phyloP scores from a whole-genome alignment of 495 filamentous ascomycete species.

The Talaromyces thailandensis region DNA sequence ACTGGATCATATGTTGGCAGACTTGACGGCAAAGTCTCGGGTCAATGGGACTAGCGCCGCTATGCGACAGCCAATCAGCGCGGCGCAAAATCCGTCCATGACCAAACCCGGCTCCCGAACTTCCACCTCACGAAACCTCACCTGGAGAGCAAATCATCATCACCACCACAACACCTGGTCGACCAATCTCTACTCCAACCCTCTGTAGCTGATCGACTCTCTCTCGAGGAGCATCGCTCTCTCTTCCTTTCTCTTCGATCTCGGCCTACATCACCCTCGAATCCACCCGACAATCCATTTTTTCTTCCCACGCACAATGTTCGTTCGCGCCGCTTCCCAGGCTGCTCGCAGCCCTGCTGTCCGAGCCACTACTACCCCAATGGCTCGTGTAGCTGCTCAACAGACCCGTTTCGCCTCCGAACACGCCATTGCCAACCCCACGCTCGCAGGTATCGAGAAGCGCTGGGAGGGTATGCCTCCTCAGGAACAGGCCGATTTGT shows the following conservation, averaged over 20 bases:
- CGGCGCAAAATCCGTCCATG: neutral
- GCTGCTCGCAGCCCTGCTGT: constrained; percentile 37
- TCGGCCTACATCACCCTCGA: neutral
- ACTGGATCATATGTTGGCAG: neutral
- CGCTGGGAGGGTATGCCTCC: constrained; percentile 95
- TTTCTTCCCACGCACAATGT: constrained; percentile 35
- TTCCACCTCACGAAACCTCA: constrained; percentile 2
- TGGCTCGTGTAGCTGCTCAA: constrained; percentile 21
- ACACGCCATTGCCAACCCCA: constrained; percentile 95
- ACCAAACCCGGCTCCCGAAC: constrained; percentile 3
- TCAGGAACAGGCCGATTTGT: constrained; percentile 97
- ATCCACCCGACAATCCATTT: neutral
- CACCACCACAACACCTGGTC: constrained; percentile 13
- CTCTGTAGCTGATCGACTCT: constrained; percentile 10
- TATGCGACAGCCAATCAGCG: neutral
- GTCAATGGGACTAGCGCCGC: neutral
- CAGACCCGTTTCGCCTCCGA: constrained; percentile 59
- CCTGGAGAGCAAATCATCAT: neutral
- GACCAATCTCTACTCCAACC: constrained; percentile 26
- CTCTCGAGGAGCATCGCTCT: constrained; percentile 12
- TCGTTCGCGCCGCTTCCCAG: constrained; percentile 36
- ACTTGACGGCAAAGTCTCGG: constrained; percentile 9
- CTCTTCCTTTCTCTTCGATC: constrained; percentile 13
- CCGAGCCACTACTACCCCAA: constrained; percentile 1
- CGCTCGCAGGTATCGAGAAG: constrained; percentile 97